Percentiles rank a stretch among this genome's conserved stretches.
These are phyloP conservation scores for Colletotrichum tabaci DNA, from an alignment of 2,329 filamentous ascomycete genomes.

Conservation along the genomic window DNA sequence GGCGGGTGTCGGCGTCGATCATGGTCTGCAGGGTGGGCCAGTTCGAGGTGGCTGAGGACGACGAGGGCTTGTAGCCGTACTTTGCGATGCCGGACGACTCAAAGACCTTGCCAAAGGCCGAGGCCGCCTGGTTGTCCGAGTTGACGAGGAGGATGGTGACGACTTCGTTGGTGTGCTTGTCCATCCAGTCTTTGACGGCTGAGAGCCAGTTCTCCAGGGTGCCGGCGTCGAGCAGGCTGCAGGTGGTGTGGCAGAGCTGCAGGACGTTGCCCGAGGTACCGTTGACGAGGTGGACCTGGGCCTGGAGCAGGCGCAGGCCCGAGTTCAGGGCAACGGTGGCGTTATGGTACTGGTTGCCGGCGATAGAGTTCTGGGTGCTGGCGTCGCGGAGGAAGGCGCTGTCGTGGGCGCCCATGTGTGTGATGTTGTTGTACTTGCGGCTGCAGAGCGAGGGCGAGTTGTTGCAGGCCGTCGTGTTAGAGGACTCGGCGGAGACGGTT, in stretches of 20 bases:
- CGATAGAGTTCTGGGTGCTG: slow-evolving; percentile 72
- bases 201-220: slow-evolving; percentile 74
- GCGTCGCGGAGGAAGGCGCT: slow-evolving; percentile 79
- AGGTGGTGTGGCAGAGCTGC: slow-evolving; percentile 79
- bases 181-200: slow-evolving; percentile 78
- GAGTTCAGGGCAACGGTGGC: slow-evolving; percentile 79
- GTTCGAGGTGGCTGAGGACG: slow-evolving; percentile 56
- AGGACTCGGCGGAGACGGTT: slow-evolving; percentile 43
- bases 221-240: slow-evolving; percentile 78
- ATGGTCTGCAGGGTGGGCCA: slow-evolving; percentile 83
- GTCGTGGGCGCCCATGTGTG: slow-evolving; percentile 84
- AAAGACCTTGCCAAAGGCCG: slow-evolving; percentile 69
- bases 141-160: slow-evolving; percentile 83
- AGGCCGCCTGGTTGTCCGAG: slow-evolving; percentile 70
- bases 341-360: slow-evolving; percentile 83
- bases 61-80: slow-evolving; percentile 72
- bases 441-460: slow-evolving; percentile 83
- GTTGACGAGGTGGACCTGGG: slow-evolving; percentile 77
- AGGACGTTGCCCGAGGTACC: slow-evolving; percentile 60
- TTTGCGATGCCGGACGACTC: slow-evolving; percentile 71
- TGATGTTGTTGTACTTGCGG: slow-evolving; percentile 81
- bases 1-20: slow-evolving; percentile 74
- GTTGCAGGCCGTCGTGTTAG: slow-evolving; percentile 75
- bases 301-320: slow-evolving; percentile 79
- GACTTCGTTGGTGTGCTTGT: slow-evolving; percentile 79